Conservation (phyloP, 2,329 filamentous ascomycete species). For the Corynespora cassiicola region DNA sequence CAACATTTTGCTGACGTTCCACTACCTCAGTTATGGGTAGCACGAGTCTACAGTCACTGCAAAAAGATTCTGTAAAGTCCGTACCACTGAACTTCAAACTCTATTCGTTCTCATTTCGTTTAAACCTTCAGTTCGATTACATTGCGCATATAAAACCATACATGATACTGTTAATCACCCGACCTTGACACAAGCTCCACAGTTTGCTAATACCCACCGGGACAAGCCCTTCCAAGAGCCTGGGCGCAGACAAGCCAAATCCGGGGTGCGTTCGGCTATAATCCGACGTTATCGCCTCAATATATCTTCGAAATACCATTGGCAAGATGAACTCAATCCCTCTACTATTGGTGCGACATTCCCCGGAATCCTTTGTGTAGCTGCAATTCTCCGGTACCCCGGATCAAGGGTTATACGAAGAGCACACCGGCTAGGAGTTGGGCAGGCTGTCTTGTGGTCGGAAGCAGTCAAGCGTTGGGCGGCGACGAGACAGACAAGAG, state of each 20-base stretch:
- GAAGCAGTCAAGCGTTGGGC: slow-evolving; percentile 4
- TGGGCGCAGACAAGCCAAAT: slow-evolving; percentile 12
- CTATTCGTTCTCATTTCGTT: no score
- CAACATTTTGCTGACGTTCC: no score
- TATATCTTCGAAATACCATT: background rate
- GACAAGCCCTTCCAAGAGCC: slow-evolving; percentile 31
- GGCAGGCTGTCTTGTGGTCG: slow-evolving; percentile 9
- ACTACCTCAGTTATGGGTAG: no score
- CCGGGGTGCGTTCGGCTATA: background rate
- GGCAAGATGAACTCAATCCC: slow-evolving; percentile 3
- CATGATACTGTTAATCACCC: no score
- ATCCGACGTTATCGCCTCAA: background rate
- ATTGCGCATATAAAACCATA: no score
- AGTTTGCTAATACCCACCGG: slow-evolving; percentile 23
- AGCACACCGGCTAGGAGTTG: background rate
- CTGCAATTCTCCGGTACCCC: slow-evolving; percentile 15
- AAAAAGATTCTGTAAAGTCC: no score
- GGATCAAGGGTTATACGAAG: background rate
- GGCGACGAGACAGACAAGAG: slow-evolving; percentile 7
- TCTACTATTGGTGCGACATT: slow-evolving; percentile 1
- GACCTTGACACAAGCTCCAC: slow-evolving; percentile 24
- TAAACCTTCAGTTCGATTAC: no score
- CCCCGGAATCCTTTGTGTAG: slow-evolving; percentile 5
- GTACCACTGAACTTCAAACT: no score
- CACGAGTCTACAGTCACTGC: no score